A percentile compares a stretch with the other conserved stretches of the same genome.
These are phyloP conservation scores for Copromyces sp. DNA, from an alignment of 495 filamentous ascomycete species.

Conservation along the genomic window DNA sequence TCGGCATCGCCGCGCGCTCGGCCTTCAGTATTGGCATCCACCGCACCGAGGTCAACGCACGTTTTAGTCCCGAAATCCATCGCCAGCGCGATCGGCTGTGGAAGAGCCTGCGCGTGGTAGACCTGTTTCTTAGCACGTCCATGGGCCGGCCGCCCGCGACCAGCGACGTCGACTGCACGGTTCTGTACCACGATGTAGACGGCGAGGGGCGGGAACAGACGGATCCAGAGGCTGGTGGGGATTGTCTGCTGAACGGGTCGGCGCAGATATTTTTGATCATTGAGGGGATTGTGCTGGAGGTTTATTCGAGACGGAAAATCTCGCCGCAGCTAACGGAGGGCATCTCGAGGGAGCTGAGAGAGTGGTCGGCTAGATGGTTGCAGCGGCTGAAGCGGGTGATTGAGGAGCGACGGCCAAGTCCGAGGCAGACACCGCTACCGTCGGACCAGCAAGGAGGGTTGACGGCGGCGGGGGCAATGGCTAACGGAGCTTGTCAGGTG, in stretches of 20 bases:
- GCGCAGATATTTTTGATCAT: constrained; percentile 33
- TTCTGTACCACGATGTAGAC: constrained; percentile 22
- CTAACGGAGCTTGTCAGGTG: constrained; percentile 32
- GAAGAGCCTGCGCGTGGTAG: constrained; percentile 52
- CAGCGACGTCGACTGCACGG: constrained; percentile 48
- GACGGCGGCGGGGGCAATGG: background rate
- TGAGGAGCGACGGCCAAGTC: constrained; percentile 1
- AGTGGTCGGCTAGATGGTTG: constrained; percentile 34
- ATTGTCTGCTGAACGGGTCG: constrained; percentile 29
- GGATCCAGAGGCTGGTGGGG: background rate
- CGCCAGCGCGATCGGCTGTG: constrained; percentile 45
- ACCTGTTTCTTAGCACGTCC: constrained; percentile 50
- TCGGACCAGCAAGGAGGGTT: background rate
- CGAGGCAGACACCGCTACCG: background rate
- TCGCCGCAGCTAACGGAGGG: constrained; percentile 36
- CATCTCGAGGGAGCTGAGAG: constrained; percentile 34
- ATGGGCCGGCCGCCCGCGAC: constrained; percentile 51
- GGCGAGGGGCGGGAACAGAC: constrained; percentile 23
- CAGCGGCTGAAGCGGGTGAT: constrained; percentile 22
- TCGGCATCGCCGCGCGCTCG: constrained; percentile 47
- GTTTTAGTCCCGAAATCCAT: constrained; percentile 42
- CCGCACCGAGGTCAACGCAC: constrained; percentile 48
- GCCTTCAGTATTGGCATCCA: constrained; percentile 53
- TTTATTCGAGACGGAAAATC: constrained; percentile 37
- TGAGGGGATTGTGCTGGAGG: constrained; percentile 31